Base-by-base conservation (phyloP, 495 filamentous ascomycete genomes). In the Hypoxylon subgilvum region DNA sequence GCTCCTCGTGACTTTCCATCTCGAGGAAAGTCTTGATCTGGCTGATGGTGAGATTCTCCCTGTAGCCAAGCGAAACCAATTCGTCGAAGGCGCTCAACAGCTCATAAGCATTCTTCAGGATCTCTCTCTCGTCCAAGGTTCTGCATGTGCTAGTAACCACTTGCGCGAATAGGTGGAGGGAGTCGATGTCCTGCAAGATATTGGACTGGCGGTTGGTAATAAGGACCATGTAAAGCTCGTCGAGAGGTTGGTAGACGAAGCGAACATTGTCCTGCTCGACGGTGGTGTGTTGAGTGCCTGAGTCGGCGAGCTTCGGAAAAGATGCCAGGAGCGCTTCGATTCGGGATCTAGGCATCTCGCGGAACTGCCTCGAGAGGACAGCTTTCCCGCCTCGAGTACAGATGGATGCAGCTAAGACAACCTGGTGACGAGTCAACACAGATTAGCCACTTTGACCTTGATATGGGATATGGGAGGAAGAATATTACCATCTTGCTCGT, bases 161-260 rank as follows among this genome's bases (percentile, higher is more conserved):
- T 79, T 98, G 94, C 44, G 92, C 93, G 66, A 97, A 98, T 4
- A 97, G 82, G 69, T 97, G 94, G 38, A 98, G 84, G 36, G 93
- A 96, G 74, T 97, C 92, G 67, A 98, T 98, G 69, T 98, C 94
- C 77, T 98, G 94, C 23, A 98, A 83, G 63, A 97, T 98, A 78
- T 98, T 98, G 65, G 91, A 96, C 82, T 97, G 93, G 52, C 91
- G 90, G 80, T 97, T 97, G 77, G 95, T 98, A 74, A 98, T 97
- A 57, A 98, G 86, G 47, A 98, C 92, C 84, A 98, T 96, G 82
- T 97, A 98, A 55, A 98, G 85, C 79, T 97, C 95, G 74, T 98
- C 95, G 47, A 98, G 82, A 54, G 95, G 94, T 74, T 98, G 94
- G 79, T 98, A 98, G 44, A 97, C 94, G 70, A 96, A 98, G 72